phyloP scores from a whole-genome alignment of 176 grass and related monocot species.

The Dactylis glomerata region DNA sequence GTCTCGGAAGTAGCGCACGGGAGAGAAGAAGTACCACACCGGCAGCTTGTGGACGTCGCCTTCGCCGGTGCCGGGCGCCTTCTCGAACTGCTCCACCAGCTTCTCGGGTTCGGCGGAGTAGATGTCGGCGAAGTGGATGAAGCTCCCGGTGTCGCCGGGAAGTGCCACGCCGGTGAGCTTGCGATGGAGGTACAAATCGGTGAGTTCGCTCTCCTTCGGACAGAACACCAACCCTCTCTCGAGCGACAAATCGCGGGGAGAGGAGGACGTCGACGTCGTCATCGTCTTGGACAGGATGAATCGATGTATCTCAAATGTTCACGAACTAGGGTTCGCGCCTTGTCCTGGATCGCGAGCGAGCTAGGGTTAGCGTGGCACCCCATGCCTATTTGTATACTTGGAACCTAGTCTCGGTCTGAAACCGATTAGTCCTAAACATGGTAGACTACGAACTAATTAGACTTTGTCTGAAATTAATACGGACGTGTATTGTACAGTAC shows the following conservation, averaged over 20 bases:
- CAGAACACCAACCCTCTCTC: neutral
- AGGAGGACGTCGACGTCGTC: neutral
- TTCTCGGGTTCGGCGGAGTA: neutral
- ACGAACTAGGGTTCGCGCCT: no score
- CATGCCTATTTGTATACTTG: no score
- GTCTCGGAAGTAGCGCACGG: neutral
- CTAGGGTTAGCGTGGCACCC: no score
- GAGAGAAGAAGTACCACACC: neutral
- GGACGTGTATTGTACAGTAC: no score
- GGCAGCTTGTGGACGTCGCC: neutral
- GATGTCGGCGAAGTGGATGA: neutral
- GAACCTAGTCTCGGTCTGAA: no score
- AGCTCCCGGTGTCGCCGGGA: neutral
- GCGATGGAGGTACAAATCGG: neutral
- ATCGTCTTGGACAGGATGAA: no score
- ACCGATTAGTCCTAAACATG: no score
- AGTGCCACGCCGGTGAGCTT: neutral
- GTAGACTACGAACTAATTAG: no score
- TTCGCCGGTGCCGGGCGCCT: neutral
- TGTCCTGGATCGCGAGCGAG: no score
- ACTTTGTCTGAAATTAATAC: no score
- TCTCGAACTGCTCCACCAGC: neutral
- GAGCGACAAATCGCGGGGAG: neutral
- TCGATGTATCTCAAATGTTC: no score
- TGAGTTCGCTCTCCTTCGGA: neutral